Base-by-base conservation (phyloP, 352 stramenopile genomes). In the Phytophthora kernoviae region DNA sequence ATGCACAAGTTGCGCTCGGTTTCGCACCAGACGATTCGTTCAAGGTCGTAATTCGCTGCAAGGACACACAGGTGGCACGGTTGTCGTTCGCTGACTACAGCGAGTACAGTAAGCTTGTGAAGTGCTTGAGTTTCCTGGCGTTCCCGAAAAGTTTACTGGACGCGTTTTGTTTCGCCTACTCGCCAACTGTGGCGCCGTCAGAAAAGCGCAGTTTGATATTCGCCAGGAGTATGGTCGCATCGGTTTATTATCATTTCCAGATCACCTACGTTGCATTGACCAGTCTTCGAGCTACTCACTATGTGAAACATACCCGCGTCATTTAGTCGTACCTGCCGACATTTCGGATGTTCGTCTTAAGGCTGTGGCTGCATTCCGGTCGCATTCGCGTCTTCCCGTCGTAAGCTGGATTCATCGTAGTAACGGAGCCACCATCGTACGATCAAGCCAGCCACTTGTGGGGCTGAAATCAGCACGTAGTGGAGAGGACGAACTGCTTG, bases 261-360 rank as follows among this genome's bases (percentile, higher is more conserved):
- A 87, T 9, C 68, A 75, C 15, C 51, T 91, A 15, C 87, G 83
- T 18, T 93, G 87, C 60, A 93, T 93, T 30, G 83, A 94, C 34
- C 84, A 96, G 27, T 84, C 83, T 14, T 10, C 58, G 18, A 69
- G 77, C 7, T 98, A 97, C 54, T 75, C 84, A 14, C 69, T 98
- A 8, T 98, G 91, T 56, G 77, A 94, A n/a, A 98, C 93, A 17
- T 99, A 99, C 68, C 97, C 97, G 2, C 87, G 86, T 17, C 82
- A 98, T 24, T 62, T 99, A 27, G 86, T 98, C 32, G 95, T 98
- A 9, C 96, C 97, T 10, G 58, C 82, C 0, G 88, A 88, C n/a
- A 88, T 99, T 22, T 88, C 93, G 41, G 96, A 98, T 54, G 64
- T 90, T 32, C 84, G 84, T n/a, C 81, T 95, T 34, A 90, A 93